These are phyloP conservation scores for Phytophthora aleatoria DNA, from an alignment of 352 stramenopile species.

Conservation along the genomic window DNA sequence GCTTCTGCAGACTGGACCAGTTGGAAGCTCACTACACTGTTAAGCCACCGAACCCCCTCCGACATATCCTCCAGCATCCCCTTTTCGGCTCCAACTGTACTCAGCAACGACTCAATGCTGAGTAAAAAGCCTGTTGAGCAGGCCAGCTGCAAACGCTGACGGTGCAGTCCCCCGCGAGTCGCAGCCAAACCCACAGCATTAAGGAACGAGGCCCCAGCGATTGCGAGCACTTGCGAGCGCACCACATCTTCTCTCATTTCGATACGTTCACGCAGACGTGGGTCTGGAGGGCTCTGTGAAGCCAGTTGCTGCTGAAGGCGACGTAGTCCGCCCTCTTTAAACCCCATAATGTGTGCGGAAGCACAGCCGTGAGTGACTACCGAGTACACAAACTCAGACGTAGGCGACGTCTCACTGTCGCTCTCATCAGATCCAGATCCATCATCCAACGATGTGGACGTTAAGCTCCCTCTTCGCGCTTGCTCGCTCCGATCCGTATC, in stretches of 20 bases:
- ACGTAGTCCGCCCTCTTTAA: conserved; percentile 84
- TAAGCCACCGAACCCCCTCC: conserved; percentile 87
- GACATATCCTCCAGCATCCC: conserved; percentile 96
- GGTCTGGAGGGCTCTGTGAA: conserved; percentile 52
- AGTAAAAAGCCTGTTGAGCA: conserved; percentile 86
- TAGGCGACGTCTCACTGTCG: conserved; percentile 37
- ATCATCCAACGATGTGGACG: conserved; percentile 41
- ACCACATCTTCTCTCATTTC: conserved; percentile 86
- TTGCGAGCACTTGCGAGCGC: conserved; percentile 72
- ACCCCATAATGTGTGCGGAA: conserved; percentile 79
- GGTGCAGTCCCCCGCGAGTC: conserved; percentile 57
- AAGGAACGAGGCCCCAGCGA: conserved; percentile 76
- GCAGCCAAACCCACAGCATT: conserved; percentile 69
- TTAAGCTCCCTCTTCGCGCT: conserved; percentile 29
- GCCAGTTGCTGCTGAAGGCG: conserved; percentile 53
- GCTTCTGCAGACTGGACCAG: conserved; percentile 60
- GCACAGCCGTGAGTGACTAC: conserved; percentile 83
- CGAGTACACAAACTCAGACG: conserved; percentile 63
- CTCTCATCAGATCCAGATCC: conserved; percentile 38
- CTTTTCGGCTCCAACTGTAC: conserved; percentile 93
- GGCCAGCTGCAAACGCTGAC: conserved; percentile 64
- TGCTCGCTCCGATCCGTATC: conserved; percentile 30
- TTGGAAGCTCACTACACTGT: conserved; percentile 77
- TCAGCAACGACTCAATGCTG: conserved; percentile 95
- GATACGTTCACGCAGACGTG: conserved; percentile 59